Conservation (phyloP, 2,329 filamentous ascomycete genomes). For the Daldinia eschscholtzii region DNA sequence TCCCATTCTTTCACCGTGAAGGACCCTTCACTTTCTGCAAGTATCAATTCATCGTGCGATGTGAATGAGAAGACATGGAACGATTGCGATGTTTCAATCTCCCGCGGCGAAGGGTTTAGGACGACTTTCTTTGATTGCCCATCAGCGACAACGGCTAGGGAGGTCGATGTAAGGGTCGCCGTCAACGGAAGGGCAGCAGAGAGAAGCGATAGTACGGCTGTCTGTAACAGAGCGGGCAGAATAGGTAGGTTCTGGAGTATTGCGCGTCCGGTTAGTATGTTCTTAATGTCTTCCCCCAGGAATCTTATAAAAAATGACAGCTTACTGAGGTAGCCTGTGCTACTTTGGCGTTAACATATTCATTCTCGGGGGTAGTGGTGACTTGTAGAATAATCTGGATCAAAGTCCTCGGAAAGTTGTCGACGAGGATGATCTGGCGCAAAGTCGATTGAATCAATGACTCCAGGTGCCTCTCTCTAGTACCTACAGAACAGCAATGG, state of each 20-base stretch:
- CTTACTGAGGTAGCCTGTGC: slow-evolving; percentile 72
- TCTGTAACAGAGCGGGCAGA: slow-evolving; percentile 85
- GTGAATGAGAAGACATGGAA: slow-evolving; percentile 88
- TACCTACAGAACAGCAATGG: slow-evolving; percentile 60
- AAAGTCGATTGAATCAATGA: slow-evolving; percentile 78
- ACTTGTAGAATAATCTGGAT: slow-evolving; percentile 88
- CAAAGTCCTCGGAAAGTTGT: slow-evolving; percentile 80
- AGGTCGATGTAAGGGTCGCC: slow-evolving; percentile 74
- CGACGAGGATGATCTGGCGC: slow-evolving; percentile 78
- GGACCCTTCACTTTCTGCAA: slow-evolving; percentile 84
- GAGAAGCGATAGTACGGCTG: slow-evolving; percentile 81
- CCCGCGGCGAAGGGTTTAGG: slow-evolving; percentile 71
- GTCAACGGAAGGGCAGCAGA: slow-evolving; percentile 86
- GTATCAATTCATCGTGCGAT: slow-evolving; percentile 76
- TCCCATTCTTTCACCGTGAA: slow-evolving; percentile 86
- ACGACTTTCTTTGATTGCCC: slow-evolving; percentile 60
- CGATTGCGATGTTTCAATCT: slow-evolving; percentile 74
- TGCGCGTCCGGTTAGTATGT: slow-evolving; percentile 42
- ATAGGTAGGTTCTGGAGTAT: slow-evolving; percentile 76
- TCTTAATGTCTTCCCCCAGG: neutral
- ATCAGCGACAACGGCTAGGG: slow-evolving; percentile 69
- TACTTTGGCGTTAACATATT: slow-evolving; percentile 71
- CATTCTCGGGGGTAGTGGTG: slow-evolving; percentile 75
- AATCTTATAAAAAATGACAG: slow-evolving; percentile 20
- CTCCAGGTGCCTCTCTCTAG: slow-evolving; percentile 86